Base-by-base conservation (phyloP, 805 yeast species). In the Wickerhamomyces bisporus region DNA sequence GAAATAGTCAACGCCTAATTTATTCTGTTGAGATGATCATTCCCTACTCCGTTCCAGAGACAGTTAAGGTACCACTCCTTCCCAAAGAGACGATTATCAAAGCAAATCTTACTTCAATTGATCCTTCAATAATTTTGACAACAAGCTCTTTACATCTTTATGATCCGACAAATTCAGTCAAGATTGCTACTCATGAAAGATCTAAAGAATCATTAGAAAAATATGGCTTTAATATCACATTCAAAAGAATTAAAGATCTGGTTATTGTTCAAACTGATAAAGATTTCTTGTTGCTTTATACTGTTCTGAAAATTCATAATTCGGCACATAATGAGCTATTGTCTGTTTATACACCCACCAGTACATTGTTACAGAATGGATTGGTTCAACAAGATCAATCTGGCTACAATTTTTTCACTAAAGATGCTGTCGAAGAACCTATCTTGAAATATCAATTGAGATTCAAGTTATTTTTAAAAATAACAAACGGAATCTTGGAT, bases 151-250 rank as follows among this genome's bases (percentile, higher is more conserved):
- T 70, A 3, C 50, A 48, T 15, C 38, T 69, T 1, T 48, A 60
- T 31, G 58, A 68, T 43, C 58, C 58, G 33, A 34, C 33, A 25
- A 62, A 67, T 9, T 45, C 61, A 10, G 42, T 65, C 7, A 61
- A 64, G 2, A 35, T 68, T 9, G 52, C 66, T 1, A 38, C 50
- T 3, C 70, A 70, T 39, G 40, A 45, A 10, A 47, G 76, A 42
- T 45, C 61, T 1, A 30, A 24, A 5, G 59, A 60, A 18, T 63
- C 70, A 2, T 32, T 70, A 1, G 52, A 57, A 19, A 57, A 55
- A 29, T 65, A 68, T 47, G 77, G 77, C 1, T 3, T 30, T 3
- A 71, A 70, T 39, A 31, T 61, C 1, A 60, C 59, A 38, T 42
- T 43, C 18, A 56, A 57, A 13, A 39, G 50, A 6, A 60, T 63